Percentiles rank a stretch among this genome's conserved stretches.
These are phyloP conservation scores for Mollisiaceae sp. DNA, from an alignment of 2,329 filamentous ascomycete species.

Conservation along the genomic window DNA sequence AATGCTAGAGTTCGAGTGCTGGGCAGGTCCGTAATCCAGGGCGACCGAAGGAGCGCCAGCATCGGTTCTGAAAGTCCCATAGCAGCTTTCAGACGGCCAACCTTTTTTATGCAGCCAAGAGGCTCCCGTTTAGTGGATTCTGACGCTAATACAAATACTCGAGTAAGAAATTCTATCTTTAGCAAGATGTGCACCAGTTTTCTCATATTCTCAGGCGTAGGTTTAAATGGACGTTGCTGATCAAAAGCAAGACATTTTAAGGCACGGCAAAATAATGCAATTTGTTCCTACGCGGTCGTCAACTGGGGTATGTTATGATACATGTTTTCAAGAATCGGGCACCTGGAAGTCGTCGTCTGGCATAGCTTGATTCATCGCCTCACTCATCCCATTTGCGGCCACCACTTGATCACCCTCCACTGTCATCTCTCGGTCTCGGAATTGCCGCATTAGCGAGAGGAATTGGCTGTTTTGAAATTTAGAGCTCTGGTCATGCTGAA, in stretches of 20 bases:
- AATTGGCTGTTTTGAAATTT: conserved; percentile 84
- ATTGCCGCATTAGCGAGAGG: conserved; percentile 74
- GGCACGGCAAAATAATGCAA: conserved; percentile 12
- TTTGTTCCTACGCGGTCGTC: neutral
- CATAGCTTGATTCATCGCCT: conserved; percentile 14
- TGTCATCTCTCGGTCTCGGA: conserved; percentile 73
- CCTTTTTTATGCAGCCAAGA: neutral
- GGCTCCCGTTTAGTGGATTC: no score
- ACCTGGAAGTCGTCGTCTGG: conserved; percentile 20
- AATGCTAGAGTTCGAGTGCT: no score
- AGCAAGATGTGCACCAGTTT: neutral
- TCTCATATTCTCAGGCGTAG: neutral
- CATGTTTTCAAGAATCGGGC: conserved; percentile 17
- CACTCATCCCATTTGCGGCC: conserved; percentile 5
- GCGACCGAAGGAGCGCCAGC: neutral
- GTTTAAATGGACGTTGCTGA: neutral
- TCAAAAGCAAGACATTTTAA: neutral
- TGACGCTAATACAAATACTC: no score
- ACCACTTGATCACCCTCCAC: conserved; percentile 75
- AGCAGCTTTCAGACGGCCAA: neutral
- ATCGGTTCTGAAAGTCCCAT: neutral
- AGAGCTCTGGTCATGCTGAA: conserved; percentile 69
- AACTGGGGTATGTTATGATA: conserved; percentile 12
- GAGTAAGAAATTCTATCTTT: neutral
- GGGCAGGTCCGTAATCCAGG: neutral